Evolutionary conservation across 1,139 yeast genomes (phyloP).

Genomic region (Yamadazyma pseudoaaseri): DNA sequence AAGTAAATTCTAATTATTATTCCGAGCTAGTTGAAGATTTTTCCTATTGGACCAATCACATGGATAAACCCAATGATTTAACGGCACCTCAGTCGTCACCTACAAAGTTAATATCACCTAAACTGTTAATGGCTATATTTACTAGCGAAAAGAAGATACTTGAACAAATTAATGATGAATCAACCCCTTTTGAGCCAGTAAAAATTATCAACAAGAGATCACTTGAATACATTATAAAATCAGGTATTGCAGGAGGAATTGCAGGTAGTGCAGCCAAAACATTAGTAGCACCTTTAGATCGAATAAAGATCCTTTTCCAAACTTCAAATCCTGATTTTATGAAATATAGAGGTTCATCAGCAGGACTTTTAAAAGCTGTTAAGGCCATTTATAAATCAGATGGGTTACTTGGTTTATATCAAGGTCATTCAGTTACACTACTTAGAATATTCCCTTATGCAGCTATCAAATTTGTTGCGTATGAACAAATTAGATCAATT

Average conservation of each 20-base stretch:
- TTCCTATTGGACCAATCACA: neutral
- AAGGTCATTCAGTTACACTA: slow-evolving; percentile 93
- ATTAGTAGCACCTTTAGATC: slow-evolving; percentile 89
- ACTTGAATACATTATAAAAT: slow-evolving; percentile 71
- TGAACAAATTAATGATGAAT: slow-evolving; percentile 29
- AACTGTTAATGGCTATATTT: slow-evolving; percentile 4
- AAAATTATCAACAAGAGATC: slow-evolving; percentile 57
- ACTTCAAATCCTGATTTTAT: slow-evolving; percentile 89
- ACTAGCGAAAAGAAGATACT: slow-evolving; percentile 21
- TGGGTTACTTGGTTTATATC: slow-evolving; percentile 83
- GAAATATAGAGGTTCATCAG: slow-evolving; percentile 75
- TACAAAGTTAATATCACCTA: neutral
- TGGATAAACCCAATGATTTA: slow-evolving; percentile 1
- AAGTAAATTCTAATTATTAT: too few species aligned
- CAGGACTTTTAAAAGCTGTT: slow-evolving; percentile 76
- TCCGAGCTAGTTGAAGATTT: neutral
- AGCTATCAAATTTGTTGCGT: slow-evolving; percentile 95
- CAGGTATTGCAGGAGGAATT: slow-evolving; percentile 92
- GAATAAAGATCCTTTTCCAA: slow-evolving; percentile 92
- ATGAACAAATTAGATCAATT: slow-evolving; percentile 83
- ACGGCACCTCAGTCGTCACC: neutral
- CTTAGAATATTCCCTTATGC: slow-evolving; percentile 95
- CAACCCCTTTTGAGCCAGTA: slow-evolving; percentile 26
- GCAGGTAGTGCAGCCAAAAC: slow-evolving; percentile 97
- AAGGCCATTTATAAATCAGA: slow-evolving; percentile 62